A percentile compares a stretch with the other conserved stretches of the same genome.
Conservation (phyloP, 116 monocot genomes). For the Phalaenopsis hybrid region DNA sequence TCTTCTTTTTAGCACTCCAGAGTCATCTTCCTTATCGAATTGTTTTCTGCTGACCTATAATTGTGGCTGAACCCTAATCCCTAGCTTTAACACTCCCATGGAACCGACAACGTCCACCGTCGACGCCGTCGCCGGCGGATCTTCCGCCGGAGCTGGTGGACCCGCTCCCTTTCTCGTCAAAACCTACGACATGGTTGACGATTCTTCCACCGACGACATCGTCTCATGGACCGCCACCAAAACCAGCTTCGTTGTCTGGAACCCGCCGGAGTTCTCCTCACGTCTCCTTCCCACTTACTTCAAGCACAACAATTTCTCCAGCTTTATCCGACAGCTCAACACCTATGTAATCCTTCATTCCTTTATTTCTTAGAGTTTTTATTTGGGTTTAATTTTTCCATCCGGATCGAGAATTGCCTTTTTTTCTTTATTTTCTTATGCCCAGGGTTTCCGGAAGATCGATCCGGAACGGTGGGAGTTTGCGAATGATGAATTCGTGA, state of each 20-base stretch:
- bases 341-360: slow-evolving; percentile 50
- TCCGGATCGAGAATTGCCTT: background rate
- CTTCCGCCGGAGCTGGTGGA: slow-evolving; percentile 30
- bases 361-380: background rate
- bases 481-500: slow-evolving; percentile 68
- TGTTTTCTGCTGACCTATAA: too few relatives aligned
- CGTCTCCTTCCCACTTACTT: slow-evolving; percentile 82
- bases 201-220: slow-evolving; percentile 62
- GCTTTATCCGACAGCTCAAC: slow-evolving; percentile 98
- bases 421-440: background rate
- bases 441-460: slow-evolving; percentile 82
- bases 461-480: slow-evolving; percentile 96
- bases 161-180: slow-evolving; percentile 90
- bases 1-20: too few relatives aligned
- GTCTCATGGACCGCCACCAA: slow-evolving; percentile 67
- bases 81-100: background rate
- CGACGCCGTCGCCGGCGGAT: background rate
- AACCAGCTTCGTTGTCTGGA: slow-evolving; percentile 88
- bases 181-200: slow-evolving; percentile 99
- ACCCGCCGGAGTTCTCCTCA: slow-evolving; percentile 77
- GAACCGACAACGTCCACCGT: background rate
- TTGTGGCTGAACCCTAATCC: background rate
- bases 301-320: slow-evolving; percentile 99
- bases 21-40: too few relatives aligned
- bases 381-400: background rate